A percentile compares a stretch with the other conserved stretches of the same genome.
Evolutionary conservation across 208 protist species (phyloP).

Genomic region (Leishmania martiniquensis): DNA sequence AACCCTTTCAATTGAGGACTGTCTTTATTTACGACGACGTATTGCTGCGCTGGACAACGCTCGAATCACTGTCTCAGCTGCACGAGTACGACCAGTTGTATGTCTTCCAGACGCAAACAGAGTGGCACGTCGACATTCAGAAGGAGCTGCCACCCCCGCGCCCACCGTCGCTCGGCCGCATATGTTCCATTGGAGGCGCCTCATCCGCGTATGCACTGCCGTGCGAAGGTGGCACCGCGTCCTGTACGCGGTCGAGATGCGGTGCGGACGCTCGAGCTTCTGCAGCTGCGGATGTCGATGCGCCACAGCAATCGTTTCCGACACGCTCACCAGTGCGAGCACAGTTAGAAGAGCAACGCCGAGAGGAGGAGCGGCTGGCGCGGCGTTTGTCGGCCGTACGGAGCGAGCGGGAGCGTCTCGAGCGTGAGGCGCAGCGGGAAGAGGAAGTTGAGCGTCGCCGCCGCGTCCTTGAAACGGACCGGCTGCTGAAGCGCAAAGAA

Average conservation of each 20-base stretch:
- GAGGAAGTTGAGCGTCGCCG: slow-evolving; percentile 44
- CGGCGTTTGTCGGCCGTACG: slow-evolving; percentile 33
- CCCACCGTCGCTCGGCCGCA: slow-evolving; percentile 35
- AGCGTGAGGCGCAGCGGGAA: slow-evolving; percentile 42
- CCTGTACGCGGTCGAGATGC: neutral
- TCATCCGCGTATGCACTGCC: neutral
- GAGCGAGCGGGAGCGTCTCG: slow-evolving; percentile 47
- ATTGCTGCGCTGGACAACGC: slow-evolving; percentile 54
- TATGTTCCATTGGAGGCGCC: slow-evolving; percentile 1
- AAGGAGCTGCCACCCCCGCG: slow-evolving; percentile 76
- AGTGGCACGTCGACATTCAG: slow-evolving; percentile 63
- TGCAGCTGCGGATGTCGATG: neutral
- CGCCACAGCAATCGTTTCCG: neutral
- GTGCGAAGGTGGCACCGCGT: neutral
- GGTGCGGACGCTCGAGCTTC: neutral
- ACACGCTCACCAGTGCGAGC: slow-evolving; percentile 24
- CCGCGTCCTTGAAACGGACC: slow-evolving; percentile 30
- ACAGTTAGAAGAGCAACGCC: slow-evolving; percentile 51
- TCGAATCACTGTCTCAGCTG: slow-evolving; percentile 58
- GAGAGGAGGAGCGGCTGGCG: slow-evolving; percentile 35
- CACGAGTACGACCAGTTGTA: slow-evolving; percentile 89
- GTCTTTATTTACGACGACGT: slow-evolving; percentile 79
- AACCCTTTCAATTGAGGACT: slow-evolving; percentile 42
- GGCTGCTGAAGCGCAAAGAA: slow-evolving; percentile 45
- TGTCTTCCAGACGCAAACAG: slow-evolving; percentile 75